phyloP scores from a whole-genome alignment of 2,329 filamentous ascomycete species.

The Cryphonectria japonica region DNA sequence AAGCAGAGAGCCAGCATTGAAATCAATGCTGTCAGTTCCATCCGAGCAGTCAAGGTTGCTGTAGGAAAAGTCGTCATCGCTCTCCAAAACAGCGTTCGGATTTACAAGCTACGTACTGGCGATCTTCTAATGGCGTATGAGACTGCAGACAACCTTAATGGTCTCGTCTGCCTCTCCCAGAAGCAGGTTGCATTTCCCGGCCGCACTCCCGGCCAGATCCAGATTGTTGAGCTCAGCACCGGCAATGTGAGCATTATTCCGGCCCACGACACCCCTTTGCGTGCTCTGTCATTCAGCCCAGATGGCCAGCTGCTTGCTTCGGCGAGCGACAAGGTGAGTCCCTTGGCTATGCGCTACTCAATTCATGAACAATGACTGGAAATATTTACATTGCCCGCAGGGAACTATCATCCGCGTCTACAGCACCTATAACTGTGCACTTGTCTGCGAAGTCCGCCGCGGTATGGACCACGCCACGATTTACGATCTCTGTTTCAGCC shows the following conservation, averaged over 20 bases:
- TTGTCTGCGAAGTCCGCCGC: constrained; percentile 81
- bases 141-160: constrained; percentile 82
- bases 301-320: constrained; percentile 85
- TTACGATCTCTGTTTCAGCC: constrained; percentile 86
- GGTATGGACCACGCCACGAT: constrained; percentile 88
- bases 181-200: constrained; percentile 83
- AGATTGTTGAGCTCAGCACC: constrained; percentile 77
- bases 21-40: constrained; percentile 79
- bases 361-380: not conserved
- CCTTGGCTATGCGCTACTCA: too few relatives aligned
- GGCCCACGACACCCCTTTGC: constrained; percentile 79
- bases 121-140: constrained; percentile 76
- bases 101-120: constrained; percentile 65
- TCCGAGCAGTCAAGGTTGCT: constrained; percentile 79
- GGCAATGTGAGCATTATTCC: constrained; percentile 92
- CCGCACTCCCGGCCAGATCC: constrained; percentile 84
- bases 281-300: constrained; percentile 77
- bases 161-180: constrained; percentile 76
- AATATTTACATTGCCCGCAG: constrained; percentile 39
- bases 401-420: constrained; percentile 90
- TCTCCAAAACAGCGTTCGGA: constrained; percentile 77
- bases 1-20: constrained; percentile 73
- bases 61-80: constrained; percentile 78
- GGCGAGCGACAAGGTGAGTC: constrained; percentile 75
- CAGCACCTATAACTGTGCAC: constrained; percentile 77